Evolutionary conservation across 1,139 yeast genomes (phyloP).

Genomic region (Yamadazyma dushanensis): DNA sequence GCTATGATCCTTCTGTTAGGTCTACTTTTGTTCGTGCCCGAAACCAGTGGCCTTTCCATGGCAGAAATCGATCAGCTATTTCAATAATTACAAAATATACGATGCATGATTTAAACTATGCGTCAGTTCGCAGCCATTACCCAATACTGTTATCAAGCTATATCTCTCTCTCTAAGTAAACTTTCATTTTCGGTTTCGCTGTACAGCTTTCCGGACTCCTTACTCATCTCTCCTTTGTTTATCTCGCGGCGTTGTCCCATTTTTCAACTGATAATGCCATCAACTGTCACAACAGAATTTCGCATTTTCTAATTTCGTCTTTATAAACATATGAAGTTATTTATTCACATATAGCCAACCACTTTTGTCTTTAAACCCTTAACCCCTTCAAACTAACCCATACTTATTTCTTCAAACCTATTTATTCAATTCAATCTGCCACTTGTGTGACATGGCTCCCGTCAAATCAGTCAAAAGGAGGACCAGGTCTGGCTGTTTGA

Average conservation of each 20-base stretch:
- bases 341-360: neutral
- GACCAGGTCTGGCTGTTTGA: conserved; percentile 48
- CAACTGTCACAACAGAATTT: neutral
- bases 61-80: conserved; percentile 9
- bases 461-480: conserved; percentile 27
- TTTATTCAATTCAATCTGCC: neutral
- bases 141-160: no score
- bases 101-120: no score
- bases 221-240: no score
- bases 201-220: no score
- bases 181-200: no score
- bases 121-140: neutral
- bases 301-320: neutral
- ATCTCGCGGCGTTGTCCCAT: no score
- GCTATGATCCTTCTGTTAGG: conserved; percentile 19
- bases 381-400: neutral
- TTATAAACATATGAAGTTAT: neutral
- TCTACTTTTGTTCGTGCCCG: conserved; percentile 16
- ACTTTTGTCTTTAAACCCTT: neutral
- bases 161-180: no score
- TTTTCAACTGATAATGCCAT: no score
- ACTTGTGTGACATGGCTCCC: conserved; percentile 1
- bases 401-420: neutral
- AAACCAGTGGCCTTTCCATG: conserved; percentile 12
- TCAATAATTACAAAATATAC: neutral